These are phyloP conservation scores for Dalechampia spathulata DNA, from an alignment of 441 rosid species.

Conservation along the genomic window DNA sequence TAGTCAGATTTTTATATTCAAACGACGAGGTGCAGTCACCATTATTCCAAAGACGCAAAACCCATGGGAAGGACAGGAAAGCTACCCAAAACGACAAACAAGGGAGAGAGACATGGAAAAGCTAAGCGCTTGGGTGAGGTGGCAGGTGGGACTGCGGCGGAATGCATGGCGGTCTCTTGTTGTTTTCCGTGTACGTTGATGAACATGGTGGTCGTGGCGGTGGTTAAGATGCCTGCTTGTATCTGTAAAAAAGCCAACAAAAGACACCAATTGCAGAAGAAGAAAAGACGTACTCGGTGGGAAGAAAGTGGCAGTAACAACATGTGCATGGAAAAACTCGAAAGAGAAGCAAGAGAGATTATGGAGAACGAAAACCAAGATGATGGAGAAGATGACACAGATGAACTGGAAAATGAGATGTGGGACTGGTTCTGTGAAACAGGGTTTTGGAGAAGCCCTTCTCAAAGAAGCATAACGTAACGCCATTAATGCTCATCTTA, in stretches of 20 bases:
- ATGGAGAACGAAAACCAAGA: slow-evolving; percentile 12
- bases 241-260: slow-evolving; percentile 45
- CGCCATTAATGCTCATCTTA: too few relatives aligned
- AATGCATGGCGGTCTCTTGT: slow-evolving; percentile 64
- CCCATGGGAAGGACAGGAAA: too few relatives aligned
- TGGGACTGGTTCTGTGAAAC: slow-evolving; percentile 53
- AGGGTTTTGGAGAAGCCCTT: slow-evolving; percentile 81
- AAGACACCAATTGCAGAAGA: slow-evolving; percentile 24
- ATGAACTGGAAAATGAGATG: slow-evolving; percentile 45
- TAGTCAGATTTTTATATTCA: too few relatives aligned
- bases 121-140: slow-evolving; percentile 32
- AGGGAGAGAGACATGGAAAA: too few relatives aligned
- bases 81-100: too few relatives aligned
- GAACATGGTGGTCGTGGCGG: slow-evolving; percentile 46
- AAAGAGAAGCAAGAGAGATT: slow-evolving; percentile 9
- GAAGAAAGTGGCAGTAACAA: background rate
- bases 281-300: slow-evolving; percentile 10
- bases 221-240: slow-evolving; percentile 57
- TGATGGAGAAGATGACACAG: slow-evolving; percentile 16
- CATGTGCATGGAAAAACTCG: slow-evolving; percentile 10
- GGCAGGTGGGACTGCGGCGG: slow-evolving; percentile 75
- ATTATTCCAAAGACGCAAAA: too few relatives aligned
- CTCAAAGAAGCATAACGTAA: too few relatives aligned
- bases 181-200: slow-evolving; percentile 65
- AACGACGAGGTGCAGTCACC: too few relatives aligned